Evolutionary conservation across 345 rosid genomes (phyloP).

Genomic region (Heritiera fomes): DNA sequence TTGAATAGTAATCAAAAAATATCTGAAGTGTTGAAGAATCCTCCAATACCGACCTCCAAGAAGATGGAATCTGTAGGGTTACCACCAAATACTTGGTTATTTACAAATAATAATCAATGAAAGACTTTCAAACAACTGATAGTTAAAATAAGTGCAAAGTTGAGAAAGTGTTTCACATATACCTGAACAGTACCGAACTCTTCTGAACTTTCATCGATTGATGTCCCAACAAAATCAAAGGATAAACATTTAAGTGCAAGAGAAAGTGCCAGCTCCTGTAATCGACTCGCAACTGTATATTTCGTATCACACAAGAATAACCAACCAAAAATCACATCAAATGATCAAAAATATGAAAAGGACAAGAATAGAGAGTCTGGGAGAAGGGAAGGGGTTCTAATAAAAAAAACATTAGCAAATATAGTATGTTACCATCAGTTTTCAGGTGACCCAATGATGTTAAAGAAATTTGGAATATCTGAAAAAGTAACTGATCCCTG

Average conservation of each 20-base stretch:
- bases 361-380: background rate
- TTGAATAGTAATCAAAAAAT: slow-evolving; percentile 92
- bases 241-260: slow-evolving; percentile 94
- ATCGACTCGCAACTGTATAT: slow-evolving; percentile 59
- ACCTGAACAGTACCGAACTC: slow-evolving; percentile 99
- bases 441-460: slow-evolving; percentile 85
- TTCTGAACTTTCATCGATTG: slow-evolving; percentile 96
- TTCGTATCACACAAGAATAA: slow-evolving; percentile 18
- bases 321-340: slow-evolving; percentile 1
- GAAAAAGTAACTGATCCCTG: slow-evolving; percentile 91
- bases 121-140: slow-evolving; percentile 11
- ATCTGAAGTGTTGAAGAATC: slow-evolving; percentile 91
- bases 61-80: slow-evolving; percentile 68
- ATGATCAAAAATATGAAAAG: background rate
- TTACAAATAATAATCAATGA: slow-evolving; percentile 14
- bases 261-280: slow-evolving; percentile 96
- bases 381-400: background rate
- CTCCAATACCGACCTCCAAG: slow-evolving; percentile 91
- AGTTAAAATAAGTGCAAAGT: background rate
- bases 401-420: slow-evolving; percentile 14
- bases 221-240: slow-evolving; percentile 97
- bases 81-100: slow-evolving; percentile 15
- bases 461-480: slow-evolving; percentile 88
- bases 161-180: slow-evolving; percentile 4
- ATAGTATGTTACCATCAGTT: slow-evolving; percentile 70